phyloP scores from a whole-genome alignment of 176 grass and related monocot species.

The Metroxylon sagu region DNA sequence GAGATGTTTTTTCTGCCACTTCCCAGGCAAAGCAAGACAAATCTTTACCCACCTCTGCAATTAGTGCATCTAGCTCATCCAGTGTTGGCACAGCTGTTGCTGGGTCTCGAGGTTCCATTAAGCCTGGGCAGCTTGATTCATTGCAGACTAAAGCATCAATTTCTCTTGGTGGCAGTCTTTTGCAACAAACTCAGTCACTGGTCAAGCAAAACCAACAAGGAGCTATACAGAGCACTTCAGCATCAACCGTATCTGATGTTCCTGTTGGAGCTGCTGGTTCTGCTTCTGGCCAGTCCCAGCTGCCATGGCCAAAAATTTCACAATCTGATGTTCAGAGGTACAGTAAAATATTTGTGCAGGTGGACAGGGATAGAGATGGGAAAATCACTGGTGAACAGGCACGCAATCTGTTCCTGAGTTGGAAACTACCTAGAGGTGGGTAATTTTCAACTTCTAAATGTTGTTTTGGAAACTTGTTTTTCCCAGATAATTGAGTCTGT shows the following conservation, averaged over 20 bases:
- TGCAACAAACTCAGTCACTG: conserved; percentile 32
- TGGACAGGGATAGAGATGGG: conserved; percentile 95
- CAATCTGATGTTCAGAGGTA: conserved; percentile 90
- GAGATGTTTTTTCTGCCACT: conserved; percentile 32
- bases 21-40: conserved; percentile 38
- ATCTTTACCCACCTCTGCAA: conserved; percentile 31
- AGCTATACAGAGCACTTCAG: conserved; percentile 30
- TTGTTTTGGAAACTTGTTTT: too few relatives aligned
- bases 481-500: too few relatives aligned
- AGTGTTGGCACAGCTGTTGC: conserved; percentile 21
- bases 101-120: conserved; percentile 40
- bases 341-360: conserved; percentile 83
- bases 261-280: conserved; percentile 38
- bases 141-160: conserved; percentile 25
- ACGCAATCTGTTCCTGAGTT: conserved; percentile 95
- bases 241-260: conserved; percentile 26
- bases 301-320: conserved; percentile 86
- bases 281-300: conserved; percentile 35
- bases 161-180: conserved; percentile 34
- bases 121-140: conserved; percentile 31
- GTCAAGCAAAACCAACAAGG: conserved; percentile 35
- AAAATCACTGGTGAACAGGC: conserved; percentile 94
- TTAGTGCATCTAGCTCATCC: conserved; percentile 27
- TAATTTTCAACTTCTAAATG: neutral
- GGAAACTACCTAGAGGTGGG: conserved; percentile 94